phyloP scores from a whole-genome alignment of 257 asterid species.

The Primulina tabacum region DNA sequence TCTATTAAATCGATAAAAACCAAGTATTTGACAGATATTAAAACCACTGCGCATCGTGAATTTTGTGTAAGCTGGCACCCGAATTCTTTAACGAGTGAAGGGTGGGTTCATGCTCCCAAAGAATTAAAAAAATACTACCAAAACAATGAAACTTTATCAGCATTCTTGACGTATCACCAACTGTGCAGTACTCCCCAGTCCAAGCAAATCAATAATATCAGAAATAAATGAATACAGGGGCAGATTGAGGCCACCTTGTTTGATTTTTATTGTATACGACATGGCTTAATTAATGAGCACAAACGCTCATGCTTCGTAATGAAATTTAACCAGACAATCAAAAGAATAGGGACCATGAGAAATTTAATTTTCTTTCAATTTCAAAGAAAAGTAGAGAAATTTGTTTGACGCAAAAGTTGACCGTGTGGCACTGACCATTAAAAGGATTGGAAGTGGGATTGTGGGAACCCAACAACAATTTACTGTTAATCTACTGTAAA shows the following conservation, averaged over 20 bases:
- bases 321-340: too few species aligned
- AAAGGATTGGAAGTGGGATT: background rate
- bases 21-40: too few species aligned
- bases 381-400: background rate
- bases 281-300: background rate
- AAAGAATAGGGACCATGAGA: background rate
- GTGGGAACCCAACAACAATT: background rate
- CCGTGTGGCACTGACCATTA: too few species aligned
- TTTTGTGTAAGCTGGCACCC: too few species aligned
- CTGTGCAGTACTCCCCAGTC: slow-evolving; percentile 10
- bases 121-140: background rate
- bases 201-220: background rate
- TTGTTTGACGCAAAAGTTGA: background rate
- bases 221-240: slow-evolving; percentile 1
- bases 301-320: background rate
- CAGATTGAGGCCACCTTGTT: background rate
- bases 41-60: too few species aligned
- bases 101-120: slow-evolving; percentile 21
- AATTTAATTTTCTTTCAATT: too few species aligned
- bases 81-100: background rate
- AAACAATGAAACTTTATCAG: background rate
- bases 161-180: slow-evolving; percentile 15
- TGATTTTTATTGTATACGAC: background rate
- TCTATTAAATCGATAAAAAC: too few species aligned
- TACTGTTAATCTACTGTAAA: background rate